A percentile compares a stretch with the other conserved stretches of the same genome.
These are phyloP conservation scores for Helianthus annuus DNA, from an alignment of 129 eudicot genomes.

Conservation along the genomic window HanXRQr2.0-SUNRISE NC_035439.2:11766841-11767340, in stretches of 20 bases:
- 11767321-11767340: background rate
- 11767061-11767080: slow-evolving; percentile 2
- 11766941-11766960: slow-evolving; percentile 62
- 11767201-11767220: slow-evolving; percentile 96
- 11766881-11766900: no score
- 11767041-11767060: background rate
- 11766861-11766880: no score
- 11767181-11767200: slow-evolving; percentile 31
- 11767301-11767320: background rate
- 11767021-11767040: background rate
- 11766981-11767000: slow-evolving; percentile 71
- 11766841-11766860: no score
- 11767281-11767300: slow-evolving; percentile 10
- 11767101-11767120: background rate
- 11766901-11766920: no score
- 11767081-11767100: background rate
- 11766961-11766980: slow-evolving; percentile 84
- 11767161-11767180: background rate
- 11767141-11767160: slow-evolving; percentile 10
- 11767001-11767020: background rate
- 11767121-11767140: slow-evolving; percentile 5
- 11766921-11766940: slow-evolving; percentile 53
- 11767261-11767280: slow-evolving; percentile 60
- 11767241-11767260: slow-evolving; percentile 99
- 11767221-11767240: slow-evolving; percentile 95